Evolutionary conservation across 1,139 yeast genomes (phyloP).

Genomic region (Candida sp.): DNA sequence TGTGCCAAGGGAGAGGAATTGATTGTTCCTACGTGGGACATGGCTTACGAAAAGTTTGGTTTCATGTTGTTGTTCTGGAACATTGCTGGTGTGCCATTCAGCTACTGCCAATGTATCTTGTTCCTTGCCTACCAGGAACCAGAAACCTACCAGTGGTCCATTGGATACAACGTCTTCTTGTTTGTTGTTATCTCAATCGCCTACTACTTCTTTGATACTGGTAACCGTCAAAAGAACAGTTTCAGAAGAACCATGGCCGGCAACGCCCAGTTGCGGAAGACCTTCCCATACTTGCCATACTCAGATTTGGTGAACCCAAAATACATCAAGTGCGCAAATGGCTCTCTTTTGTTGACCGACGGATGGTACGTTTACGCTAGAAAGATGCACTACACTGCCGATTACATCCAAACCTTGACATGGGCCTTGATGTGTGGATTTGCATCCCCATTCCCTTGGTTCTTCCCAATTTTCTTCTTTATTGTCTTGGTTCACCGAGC

Average conservation of each 20-base stretch:
- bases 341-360: conserved; percentile 82
- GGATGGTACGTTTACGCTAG: conserved; percentile 96
- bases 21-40: conserved; percentile 98
- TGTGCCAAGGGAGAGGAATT: conserved; percentile 98
- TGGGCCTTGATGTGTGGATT: conserved; percentile 96
- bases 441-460: conserved; percentile 91
- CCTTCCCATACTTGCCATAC: conserved; percentile 93
- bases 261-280: conserved; percentile 70
- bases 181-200: conserved; percentile 64
- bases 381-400: conserved; percentile 95
- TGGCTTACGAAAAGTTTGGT: conserved; percentile 99
- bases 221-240: conserved; percentile 93
- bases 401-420: conserved; percentile 81
- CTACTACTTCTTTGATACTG: conserved; percentile 93
- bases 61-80: conserved; percentile 99
- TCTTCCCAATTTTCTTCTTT: conserved; percentile 91
- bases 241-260: conserved; percentile 92
- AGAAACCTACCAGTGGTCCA: conserved; percentile 75
- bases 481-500: conserved; percentile 90
- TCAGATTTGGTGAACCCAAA: conserved; percentile 82
- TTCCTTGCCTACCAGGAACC: conserved; percentile 86
- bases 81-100: conserved; percentile 98
- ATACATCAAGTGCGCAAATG: conserved; percentile 83
- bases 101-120: conserved; percentile 93
- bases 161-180: conserved; percentile 57